phyloP scores from a whole-genome alignment of 345 rosid genomes.

The Aethionema arabicum region DNA sequence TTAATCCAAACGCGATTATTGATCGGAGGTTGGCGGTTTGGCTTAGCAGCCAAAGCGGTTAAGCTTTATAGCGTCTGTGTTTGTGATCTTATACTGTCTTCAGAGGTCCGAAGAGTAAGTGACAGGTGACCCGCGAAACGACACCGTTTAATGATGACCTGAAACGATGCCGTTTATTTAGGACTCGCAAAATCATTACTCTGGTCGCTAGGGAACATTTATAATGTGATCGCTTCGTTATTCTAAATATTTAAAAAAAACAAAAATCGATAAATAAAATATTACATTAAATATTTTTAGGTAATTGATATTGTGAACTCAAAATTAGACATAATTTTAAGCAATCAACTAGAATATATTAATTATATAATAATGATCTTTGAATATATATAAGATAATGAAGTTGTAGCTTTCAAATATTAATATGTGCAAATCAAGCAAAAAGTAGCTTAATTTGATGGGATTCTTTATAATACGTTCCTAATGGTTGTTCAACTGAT shows the following conservation, averaged over 20 bases:
- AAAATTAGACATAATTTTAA: no score
- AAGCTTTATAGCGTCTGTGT: constrained; percentile 7
- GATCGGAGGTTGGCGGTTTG: constrained; percentile 9
- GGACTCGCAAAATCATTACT: constrained; percentile 20
- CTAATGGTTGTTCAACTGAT: constrained; percentile 32
- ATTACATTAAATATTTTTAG: no score
- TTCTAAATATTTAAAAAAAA: not conserved
- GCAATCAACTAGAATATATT: no score
- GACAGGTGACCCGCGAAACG: constrained; percentile 26
- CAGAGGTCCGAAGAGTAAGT: constrained; percentile 5
- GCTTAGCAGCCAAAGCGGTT: not conserved
- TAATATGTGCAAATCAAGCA: constrained; percentile 37
- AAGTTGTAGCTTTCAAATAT: constrained; percentile 28
- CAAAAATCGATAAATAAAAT: no score
- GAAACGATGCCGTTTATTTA: constrained; percentile 33
- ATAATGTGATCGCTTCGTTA: constrained; percentile 20
- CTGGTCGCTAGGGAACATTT: constrained; percentile 28
- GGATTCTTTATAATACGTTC: constrained; percentile 23
- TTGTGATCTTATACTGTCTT: constrained; percentile 29
- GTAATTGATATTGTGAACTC: no score
- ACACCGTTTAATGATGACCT: constrained; percentile 29
- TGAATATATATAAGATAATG: constrained; percentile 1
- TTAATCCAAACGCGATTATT: constrained; percentile 13
- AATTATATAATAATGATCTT: no score
- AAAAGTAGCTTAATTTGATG: constrained; percentile 33